These are phyloP conservation scores for Cyberlindnera nakhonratchasimensis DNA, from an alignment of 805 yeast species.

Conservation along the genomic window DNA sequence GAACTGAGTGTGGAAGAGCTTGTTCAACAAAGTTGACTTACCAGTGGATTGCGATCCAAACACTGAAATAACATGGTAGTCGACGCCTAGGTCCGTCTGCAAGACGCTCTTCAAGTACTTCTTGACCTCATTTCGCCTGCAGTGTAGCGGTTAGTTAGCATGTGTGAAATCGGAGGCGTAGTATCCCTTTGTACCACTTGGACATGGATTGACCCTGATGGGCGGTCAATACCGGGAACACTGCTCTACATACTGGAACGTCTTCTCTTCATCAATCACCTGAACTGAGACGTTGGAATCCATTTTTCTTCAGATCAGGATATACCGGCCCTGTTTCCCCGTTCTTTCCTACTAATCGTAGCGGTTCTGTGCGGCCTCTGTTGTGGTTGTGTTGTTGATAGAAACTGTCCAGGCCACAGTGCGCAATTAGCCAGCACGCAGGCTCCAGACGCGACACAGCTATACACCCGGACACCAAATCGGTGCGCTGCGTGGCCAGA, in stretches of 20 bases:
- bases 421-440: background rate
- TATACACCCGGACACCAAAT: too few species aligned
- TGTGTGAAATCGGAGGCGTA: too few species aligned
- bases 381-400: background rate
- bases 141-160: background rate
- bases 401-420: too few species aligned
- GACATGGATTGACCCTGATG: too few species aligned
- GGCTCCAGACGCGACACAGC: too few species aligned
- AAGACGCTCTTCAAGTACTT: constrained; percentile 34
- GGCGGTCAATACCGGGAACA: too few species aligned
- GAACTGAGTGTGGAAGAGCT: constrained; percentile 79
- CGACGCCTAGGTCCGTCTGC: constrained; percentile 49
- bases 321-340: too few species aligned
- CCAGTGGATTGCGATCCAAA: constrained; percentile 98
- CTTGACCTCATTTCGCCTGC: constrained; percentile 13
- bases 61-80: constrained; percentile 89
- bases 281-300: constrained; percentile 38
- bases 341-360: background rate
- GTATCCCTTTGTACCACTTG: too few species aligned
- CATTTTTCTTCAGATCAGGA: too few species aligned
- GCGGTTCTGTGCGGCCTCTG: too few species aligned
- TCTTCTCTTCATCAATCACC: constrained; percentile 50
- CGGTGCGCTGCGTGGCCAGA: too few species aligned
- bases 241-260: constrained; percentile 34
- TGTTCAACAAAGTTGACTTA: constrained; percentile 86